phyloP scores from a whole-genome alignment of 176 grass and related monocot species.

The Triticum urartu region DNA sequence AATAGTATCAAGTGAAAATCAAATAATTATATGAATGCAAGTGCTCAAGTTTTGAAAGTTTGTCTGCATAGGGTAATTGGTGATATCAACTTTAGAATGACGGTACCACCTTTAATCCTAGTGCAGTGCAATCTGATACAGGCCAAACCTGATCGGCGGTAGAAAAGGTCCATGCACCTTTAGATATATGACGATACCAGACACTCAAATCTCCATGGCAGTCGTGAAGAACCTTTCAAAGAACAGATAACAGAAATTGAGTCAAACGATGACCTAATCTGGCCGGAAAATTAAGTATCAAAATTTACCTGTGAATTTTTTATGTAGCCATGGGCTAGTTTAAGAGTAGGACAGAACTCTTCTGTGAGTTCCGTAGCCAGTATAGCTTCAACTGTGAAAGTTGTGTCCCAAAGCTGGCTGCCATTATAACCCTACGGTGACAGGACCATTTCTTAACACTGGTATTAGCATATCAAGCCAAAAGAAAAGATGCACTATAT shows the following conservation, averaged over 20 bases:
- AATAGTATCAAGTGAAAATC: not conserved
- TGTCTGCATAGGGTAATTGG: not conserved
- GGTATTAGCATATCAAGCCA: not conserved
- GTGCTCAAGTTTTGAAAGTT: not conserved
- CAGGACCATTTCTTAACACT: not conserved
- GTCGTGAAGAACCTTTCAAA: constrained; percentile 60
- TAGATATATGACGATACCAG: constrained; percentile 94
- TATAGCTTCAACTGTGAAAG: constrained; percentile 81
- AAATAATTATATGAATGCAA: too few relatives aligned
- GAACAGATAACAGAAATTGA: not conserved
- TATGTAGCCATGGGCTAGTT: constrained; percentile 63
- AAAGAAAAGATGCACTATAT: not conserved
- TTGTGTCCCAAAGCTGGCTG: constrained; percentile 83
- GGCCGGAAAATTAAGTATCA: not conserved
- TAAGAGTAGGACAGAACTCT: constrained; percentile 59
- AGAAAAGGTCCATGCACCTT: constrained; percentile 96
- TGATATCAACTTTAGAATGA: not conserved
- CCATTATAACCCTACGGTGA: constrained; percentile 72
- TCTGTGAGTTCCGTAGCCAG: constrained; percentile 50
- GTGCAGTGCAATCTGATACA: constrained; percentile 88
- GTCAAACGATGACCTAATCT: not conserved
- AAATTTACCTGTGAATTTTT: constrained; percentile 58
- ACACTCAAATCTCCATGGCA: constrained; percentile 61
- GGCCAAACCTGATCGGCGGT: constrained; percentile 80
- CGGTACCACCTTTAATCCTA: constrained; percentile 67